Percentiles rank a stretch among this genome's conserved stretches.
These are phyloP conservation scores for Chrysosporium queenslandicum DNA, from an alignment of 2,329 filamentous ascomycete genomes.

Conservation along the genomic window DNA sequence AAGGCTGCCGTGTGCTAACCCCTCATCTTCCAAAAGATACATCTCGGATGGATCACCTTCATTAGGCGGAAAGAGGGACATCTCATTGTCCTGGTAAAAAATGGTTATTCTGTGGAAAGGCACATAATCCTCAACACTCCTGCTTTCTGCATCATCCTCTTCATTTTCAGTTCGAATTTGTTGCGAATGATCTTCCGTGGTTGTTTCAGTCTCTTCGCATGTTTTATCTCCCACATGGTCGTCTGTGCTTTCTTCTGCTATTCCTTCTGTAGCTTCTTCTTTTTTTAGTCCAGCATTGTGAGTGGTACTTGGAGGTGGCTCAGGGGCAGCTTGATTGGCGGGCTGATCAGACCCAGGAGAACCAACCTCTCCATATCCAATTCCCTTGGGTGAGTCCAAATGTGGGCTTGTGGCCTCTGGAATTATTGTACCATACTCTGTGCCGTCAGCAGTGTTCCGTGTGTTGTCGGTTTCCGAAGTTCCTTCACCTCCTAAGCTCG, in stretches of 20 bases:
- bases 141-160: slow-evolving; percentile 10
- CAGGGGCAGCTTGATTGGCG: not conserved
- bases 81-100: slow-evolving; percentile 46
- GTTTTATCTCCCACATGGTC: not conserved
- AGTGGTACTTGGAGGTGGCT: no score
- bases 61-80: slow-evolving; percentile 49
- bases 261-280: not conserved
- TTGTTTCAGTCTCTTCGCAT: not conserved
- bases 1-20: slow-evolving; percentile 45
- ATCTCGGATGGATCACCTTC: slow-evolving; percentile 45
- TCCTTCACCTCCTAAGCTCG: not conserved
- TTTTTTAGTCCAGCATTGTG: not conserved
- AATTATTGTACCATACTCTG: not conserved
- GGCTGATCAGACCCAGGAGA: not conserved
- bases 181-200: not conserved
- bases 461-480: not conserved
- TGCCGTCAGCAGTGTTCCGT: not conserved
- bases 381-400: not conserved
- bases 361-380: not conserved
- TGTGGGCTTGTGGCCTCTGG: not conserved
- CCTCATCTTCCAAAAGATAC: slow-evolving; percentile 49
- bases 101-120: slow-evolving; percentile 42
- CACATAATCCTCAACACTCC: slow-evolving; percentile 14
- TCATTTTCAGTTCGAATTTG: not conserved
- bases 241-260: not conserved